phyloP scores from a whole-genome alignment of 2,329 filamentous ascomycete species.

The Sporothrix mexicana region DNA sequence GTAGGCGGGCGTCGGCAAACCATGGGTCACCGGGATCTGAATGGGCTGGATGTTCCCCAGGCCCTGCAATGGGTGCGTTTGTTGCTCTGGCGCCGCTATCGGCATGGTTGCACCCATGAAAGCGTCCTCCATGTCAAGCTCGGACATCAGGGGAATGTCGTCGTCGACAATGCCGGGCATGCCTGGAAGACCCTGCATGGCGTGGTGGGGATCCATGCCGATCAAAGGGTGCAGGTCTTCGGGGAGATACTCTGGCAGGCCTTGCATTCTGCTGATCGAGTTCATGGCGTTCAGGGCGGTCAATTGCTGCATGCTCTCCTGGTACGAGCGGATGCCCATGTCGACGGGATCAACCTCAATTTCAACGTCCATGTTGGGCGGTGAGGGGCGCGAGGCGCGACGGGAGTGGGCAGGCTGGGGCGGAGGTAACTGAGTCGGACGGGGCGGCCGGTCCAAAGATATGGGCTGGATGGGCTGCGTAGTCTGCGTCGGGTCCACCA shows the following conservation, averaged over 20 bases:
- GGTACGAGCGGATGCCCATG: background rate
- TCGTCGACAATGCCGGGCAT: background rate
- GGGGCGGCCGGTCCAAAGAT: too few relatives aligned
- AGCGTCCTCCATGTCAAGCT: too few relatives aligned
- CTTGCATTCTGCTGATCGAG: slow-evolving; percentile 1
- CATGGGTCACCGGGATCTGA: background rate
- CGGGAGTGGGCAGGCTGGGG: too few relatives aligned
- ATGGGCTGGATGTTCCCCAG: background rate
- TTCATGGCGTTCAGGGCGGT: slow-evolving; percentile 15
- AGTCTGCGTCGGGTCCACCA: slow-evolving; percentile 6
- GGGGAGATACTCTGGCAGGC: background rate
- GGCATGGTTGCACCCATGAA: background rate
- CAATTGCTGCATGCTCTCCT: background rate
- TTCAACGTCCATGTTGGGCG: too few relatives aligned
- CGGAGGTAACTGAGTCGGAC: too few relatives aligned
- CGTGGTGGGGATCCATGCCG: background rate
- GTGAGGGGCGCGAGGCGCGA: too few relatives aligned
- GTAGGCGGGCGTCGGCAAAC: background rate
- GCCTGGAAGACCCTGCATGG: background rate
- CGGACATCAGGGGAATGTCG: slow-evolving; percentile 6
- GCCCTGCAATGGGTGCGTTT: background rate
- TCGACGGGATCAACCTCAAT: too few relatives aligned
- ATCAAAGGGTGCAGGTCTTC: too few relatives aligned
- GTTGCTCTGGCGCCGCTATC: background rate
- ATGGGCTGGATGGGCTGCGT: background rate